Conservation (phyloP, 257 asterid genomes). For the Oldenlandia corymbosa region DNA sequence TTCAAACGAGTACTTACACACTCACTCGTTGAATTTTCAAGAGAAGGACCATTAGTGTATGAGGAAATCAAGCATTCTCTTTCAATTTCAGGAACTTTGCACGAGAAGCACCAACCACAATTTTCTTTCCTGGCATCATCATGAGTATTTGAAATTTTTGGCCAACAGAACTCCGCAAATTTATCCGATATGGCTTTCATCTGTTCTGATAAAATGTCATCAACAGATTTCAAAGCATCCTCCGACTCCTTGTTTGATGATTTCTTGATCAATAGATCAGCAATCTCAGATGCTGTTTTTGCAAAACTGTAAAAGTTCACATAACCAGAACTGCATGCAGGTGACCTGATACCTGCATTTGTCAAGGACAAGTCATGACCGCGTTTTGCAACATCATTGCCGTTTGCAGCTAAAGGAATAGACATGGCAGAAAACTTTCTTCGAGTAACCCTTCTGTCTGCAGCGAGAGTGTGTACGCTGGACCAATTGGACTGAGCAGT, state of each 20-base stretch:
- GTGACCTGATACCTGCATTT: slow-evolving; percentile 17
- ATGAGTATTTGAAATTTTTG: slow-evolving; percentile 37
- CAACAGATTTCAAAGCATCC: slow-evolving; percentile 42
- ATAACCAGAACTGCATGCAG: slow-evolving; percentile 37
- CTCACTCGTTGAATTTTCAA: slow-evolving; percentile 49
- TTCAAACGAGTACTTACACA: slow-evolving; percentile 40
- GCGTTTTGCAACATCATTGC: slow-evolving; percentile 23
- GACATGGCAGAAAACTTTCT: slow-evolving; percentile 20
- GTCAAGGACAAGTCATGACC: slow-evolving; percentile 16
- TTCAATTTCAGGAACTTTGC: slow-evolving; percentile 63
- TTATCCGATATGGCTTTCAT: slow-evolving; percentile 60
- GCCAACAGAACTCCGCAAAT: slow-evolving; percentile 58
- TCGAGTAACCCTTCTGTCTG: slow-evolving; percentile 34
- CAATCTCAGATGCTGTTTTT: slow-evolving; percentile 49
- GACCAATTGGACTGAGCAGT: slow-evolving; percentile 24
- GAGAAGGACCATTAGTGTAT: slow-evolving; percentile 44
- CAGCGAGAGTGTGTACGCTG: slow-evolving; percentile 27
- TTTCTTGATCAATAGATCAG: slow-evolving; percentile 46
- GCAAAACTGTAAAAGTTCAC: slow-evolving; percentile 71
- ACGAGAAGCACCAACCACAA: slow-evolving; percentile 93
- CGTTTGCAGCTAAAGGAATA: slow-evolving; percentile 23
- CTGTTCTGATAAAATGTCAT: slow-evolving; percentile 58
- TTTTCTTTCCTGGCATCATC: slow-evolving; percentile 53
- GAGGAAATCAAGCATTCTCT: slow-evolving; percentile 60
- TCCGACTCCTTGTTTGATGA: slow-evolving; percentile 43